phyloP scores from a whole-genome alignment of 192 early-diverging fungal species.

The Polychytrium aggregatum region DNA sequence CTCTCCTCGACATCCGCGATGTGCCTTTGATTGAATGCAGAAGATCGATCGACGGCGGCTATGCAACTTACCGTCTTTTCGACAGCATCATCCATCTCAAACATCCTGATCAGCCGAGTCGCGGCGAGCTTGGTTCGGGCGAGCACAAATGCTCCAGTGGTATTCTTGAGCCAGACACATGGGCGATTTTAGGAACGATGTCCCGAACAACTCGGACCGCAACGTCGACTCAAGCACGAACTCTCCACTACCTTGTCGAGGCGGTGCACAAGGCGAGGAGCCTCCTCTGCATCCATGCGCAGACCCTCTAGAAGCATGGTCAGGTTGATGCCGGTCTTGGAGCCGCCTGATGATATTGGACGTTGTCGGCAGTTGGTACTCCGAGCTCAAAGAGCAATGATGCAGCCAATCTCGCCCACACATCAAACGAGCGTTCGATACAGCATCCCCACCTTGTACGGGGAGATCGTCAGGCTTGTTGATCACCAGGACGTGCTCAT shows the following conservation, averaged over 20 bases:
- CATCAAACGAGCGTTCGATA: no score
- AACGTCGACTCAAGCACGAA: no score
- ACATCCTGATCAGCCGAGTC: conserved; percentile 13
- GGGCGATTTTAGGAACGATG: no score
- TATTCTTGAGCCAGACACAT: conserved; percentile 9
- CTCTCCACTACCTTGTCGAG: conserved; percentile 22
- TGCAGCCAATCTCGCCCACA: no score
- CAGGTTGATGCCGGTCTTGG: conserved; percentile 21
- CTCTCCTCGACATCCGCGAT: no score
- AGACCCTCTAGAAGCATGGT: conserved; percentile 20
- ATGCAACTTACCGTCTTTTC: conserved; percentile 5
- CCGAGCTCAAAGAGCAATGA: no score
- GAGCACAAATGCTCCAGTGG: conserved; percentile 33
- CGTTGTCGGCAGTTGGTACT: no score
- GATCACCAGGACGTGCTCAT: conserved; percentile 28
- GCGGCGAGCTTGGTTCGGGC: conserved; percentile 32
- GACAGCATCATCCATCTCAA: conserved; percentile 6
- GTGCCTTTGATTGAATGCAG: no score
- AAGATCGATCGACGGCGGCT: no score
- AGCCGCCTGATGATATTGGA: no score
- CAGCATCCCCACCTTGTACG: no score
- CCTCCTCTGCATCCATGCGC: conserved; percentile 8
- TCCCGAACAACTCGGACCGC: no score
- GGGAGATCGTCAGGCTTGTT: conserved; percentile 31
- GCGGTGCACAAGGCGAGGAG: conserved; percentile 32